Base-by-base conservation (phyloP, 768 basidiomycete species). In the Pisolithus microcarpus region DNA sequence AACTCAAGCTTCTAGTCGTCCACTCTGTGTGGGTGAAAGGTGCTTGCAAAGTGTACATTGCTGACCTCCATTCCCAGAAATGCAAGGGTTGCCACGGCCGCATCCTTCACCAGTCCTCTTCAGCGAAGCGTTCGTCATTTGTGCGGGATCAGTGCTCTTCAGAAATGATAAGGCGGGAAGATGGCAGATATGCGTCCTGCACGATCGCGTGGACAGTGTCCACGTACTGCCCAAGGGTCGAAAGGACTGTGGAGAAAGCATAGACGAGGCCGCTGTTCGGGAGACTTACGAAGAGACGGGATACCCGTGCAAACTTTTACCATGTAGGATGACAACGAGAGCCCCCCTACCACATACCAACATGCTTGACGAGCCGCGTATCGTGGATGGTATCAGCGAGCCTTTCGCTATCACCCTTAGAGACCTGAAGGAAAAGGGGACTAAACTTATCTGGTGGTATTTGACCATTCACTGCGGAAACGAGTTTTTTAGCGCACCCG, bases 241-340 rank as follows among this genome's bases (percentile, higher is more conserved):
- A 30, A 83, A 84, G 58, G 80, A 84, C 59, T 60, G 69, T 19
- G 75, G 75, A 1, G 83, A 84, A 63, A 65, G 68, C 5, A 65
- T 80, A 16, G 74, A 77, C 49, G 56, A 50, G 1, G 70, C 82
- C 2, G 82, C 82, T 0, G 53, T 80, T 5, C 71, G 84, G 16
- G 83, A 85, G 65, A 81, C 81, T 0, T 81, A 71, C 59, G 84
- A 82, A 58, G 82, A 84, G 67, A 84, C 81, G 0, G 82, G 81
- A 5, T 84, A 78, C 56, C 64, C 64, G 4, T 83, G 82, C 61
- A 58, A 63, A 19, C 63, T 79, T 36, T 71, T 80, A 54, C 75
- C 78, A 1, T 65, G 72, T 43, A 68, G 65, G 43, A 74, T 84
- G 71, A 60, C 66, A 43, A 84, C 81, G 15, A 74, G 78, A n/a